A percentile compares a stretch with the other conserved stretches of the same genome.
Evolutionary conservation across 2,329 filamentous ascomycete species (phyloP).

Genomic region (Cladobotryum mycophilum): DNA sequence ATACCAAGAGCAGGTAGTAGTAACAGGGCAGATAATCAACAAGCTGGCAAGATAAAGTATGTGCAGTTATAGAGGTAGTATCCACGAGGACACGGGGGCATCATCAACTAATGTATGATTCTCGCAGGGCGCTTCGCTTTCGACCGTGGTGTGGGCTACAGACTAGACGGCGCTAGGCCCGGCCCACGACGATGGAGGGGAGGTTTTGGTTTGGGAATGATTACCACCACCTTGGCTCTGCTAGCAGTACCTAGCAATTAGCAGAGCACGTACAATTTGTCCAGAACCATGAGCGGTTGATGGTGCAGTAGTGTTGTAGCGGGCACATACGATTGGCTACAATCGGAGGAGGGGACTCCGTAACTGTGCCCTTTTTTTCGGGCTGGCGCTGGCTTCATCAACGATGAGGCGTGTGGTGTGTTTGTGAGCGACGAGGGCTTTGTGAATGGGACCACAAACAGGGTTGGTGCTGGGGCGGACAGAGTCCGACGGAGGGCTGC

Average conservation of each 20-base stretch:
- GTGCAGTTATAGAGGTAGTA: not conserved
- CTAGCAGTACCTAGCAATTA: too few relatives aligned
- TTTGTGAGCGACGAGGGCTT: not conserved
- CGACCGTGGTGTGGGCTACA: constrained; percentile 1
- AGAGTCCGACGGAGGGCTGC: too few relatives aligned
- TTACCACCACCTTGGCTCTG: too few relatives aligned
- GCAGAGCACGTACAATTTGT: too few relatives aligned
- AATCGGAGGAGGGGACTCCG: too few relatives aligned
- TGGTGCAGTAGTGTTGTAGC: too few relatives aligned
- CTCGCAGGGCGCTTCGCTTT: constrained; percentile 1
- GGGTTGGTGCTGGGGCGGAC: too few relatives aligned
- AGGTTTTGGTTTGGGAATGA: not conserved
- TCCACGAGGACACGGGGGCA: constrained; percentile 9
- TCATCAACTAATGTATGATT: constrained; percentile 11
- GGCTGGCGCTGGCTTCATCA: too few relatives aligned
- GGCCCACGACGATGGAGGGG: constrained; percentile 6
- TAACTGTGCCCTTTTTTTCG: too few relatives aligned
- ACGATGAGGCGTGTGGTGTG: not conserved
- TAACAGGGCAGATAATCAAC: not conserved
- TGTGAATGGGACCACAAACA: too few relatives aligned
- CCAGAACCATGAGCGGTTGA: too few relatives aligned
- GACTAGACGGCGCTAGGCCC: constrained; percentile 12
- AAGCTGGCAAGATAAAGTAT: not conserved
- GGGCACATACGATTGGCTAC: too few relatives aligned
- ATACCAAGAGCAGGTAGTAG: not conserved